Evolutionary conservation across 257 asterid species (phyloP), one percentile per base, ranked within the genome.

Genomic region (Ligustrum vulgare): DNA sequence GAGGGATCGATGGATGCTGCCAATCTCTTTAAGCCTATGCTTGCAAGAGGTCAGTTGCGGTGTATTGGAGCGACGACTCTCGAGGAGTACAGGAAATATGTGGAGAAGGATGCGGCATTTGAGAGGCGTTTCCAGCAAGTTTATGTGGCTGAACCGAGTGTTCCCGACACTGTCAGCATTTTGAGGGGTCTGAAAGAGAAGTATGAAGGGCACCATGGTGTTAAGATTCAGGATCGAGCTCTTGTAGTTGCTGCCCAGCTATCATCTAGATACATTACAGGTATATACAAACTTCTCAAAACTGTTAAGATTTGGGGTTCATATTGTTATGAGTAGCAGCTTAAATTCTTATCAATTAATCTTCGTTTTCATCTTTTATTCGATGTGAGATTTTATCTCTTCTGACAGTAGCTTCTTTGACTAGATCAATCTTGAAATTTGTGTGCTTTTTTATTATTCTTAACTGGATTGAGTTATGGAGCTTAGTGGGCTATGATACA

Each of bases 1-100:
- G 96, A 90, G 71, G 96, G 92, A 5, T 90, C 96, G 0, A 90
- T 90, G 93, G 96, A 86, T 25, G 96, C 96, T 2, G 96, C 91
- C 4, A 90, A 88, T 71, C 75, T 90, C 54, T 84, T 90, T 23
- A 90, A 90, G 65, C 96, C 94, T 6, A 90, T 90, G 96, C 96
- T 90, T 33, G 94, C 96, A 0, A 80, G 94, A 79, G 96, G 92
- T 18, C 96, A 88, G 41, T 11, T 88, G 69, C 82, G 92, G 81
- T 90, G 94, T 37, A 90, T 90, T 62, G 94, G 96, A 12, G 94
- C 94, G 0, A 90, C 94, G 0, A 88, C 94, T 11, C 79, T 90
- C 1, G 93, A 87, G 72, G 96, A 90, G 82, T 88, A 88, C 7
- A 69, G 93, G 72, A 90, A 90, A 35, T 90, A 90, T 72, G 94